A percentile compares a stretch with the other conserved stretches of the same genome.
phyloP scores from a whole-genome alignment of 2,329 filamentous ascomycete species.

The Cordyceps pruinosa region DNA sequence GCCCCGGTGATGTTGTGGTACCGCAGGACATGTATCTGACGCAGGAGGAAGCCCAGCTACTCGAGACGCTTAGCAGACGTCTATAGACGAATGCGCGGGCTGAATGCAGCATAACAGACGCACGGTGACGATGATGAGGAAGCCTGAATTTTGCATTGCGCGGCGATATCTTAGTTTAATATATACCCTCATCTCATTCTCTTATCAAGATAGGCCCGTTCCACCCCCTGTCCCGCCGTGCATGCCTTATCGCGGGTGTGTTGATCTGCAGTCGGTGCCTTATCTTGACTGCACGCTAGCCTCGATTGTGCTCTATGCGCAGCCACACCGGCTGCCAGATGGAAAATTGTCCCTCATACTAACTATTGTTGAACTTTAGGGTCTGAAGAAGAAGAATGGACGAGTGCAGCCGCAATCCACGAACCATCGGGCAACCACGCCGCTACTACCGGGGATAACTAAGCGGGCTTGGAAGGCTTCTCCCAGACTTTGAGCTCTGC shows the following conservation, averaged over 20 bases:
- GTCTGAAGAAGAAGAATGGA: too few species aligned
- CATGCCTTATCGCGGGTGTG: not conserved
- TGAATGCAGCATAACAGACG: too few species aligned
- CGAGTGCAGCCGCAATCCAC: too few species aligned
- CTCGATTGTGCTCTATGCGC: not conserved
- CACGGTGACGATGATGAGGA: not conserved
- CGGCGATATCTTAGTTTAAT: not conserved
- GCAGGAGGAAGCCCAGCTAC: slow-evolving; percentile 29
- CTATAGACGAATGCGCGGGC: slow-evolving; percentile 17
- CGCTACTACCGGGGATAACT: too few species aligned
- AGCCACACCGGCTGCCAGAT: too few species aligned
- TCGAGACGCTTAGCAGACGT: slow-evolving; percentile 30
- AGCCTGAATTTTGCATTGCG: not conserved
- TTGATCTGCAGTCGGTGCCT: not conserved
- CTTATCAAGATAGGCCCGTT: not conserved
- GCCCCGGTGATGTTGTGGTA: slow-evolving; percentile 26
- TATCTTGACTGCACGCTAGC: not conserved
- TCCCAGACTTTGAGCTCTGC: too few species aligned
- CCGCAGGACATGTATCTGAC: slow-evolving; percentile 30
- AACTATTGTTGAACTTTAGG: too few species aligned
- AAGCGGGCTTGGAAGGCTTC: too few species aligned
- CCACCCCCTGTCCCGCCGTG: not conserved
- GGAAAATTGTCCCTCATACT: too few species aligned
- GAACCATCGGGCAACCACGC: too few species aligned
- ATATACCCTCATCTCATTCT: not conserved